phyloP scores from a whole-genome alignment of 2,329 filamentous ascomycete genomes.

The Neonectria coccinea region DNA sequence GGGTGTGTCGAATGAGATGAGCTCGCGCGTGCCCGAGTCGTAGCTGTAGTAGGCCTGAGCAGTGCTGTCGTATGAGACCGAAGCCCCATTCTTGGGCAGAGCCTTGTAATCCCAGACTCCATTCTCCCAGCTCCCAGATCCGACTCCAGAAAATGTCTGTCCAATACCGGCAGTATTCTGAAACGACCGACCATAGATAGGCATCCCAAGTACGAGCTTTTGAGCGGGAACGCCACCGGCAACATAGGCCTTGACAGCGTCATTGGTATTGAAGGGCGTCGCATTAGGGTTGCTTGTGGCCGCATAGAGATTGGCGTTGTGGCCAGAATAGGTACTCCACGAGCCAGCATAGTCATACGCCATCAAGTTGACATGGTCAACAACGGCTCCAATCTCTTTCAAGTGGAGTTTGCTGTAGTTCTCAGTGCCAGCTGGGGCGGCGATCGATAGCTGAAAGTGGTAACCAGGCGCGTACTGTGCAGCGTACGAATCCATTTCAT shows the following conservation, averaged over 20 bases:
- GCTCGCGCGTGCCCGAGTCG: conserved; percentile 66
- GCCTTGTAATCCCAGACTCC: conserved; percentile 85
- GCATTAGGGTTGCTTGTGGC: conserved; percentile 62
- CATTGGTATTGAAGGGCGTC: conserved; percentile 76
- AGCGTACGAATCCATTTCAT: conserved; percentile 60
- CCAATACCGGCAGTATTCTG: conserved; percentile 46
- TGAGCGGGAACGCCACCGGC: conserved; percentile 66
- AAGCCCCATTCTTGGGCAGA: conserved; percentile 72
- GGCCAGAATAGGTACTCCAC: conserved; percentile 72
- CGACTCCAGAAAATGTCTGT: conserved; percentile 64
- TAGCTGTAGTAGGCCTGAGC: conserved; percentile 78
- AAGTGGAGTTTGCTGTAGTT: conserved; percentile 63
- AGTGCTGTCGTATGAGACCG: conserved; percentile 66
- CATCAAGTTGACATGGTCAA: conserved; percentile 74
- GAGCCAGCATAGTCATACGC: conserved; percentile 79
- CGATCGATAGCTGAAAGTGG: conserved; percentile 64
- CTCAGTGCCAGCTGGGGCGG: conserved; percentile 58
- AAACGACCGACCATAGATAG: conserved; percentile 82
- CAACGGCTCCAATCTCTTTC: conserved; percentile 55
- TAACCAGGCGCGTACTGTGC: conserved; percentile 53
- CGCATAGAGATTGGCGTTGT: conserved; percentile 77
- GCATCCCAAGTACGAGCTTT: conserved; percentile 83
- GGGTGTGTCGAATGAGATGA: conserved; percentile 79
- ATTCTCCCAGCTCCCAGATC: conserved; percentile 76
- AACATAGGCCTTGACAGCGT: conserved; percentile 74